Conservation (phyloP, 345 rosid genomes). For the Carallia pectinifolia region DNA sequence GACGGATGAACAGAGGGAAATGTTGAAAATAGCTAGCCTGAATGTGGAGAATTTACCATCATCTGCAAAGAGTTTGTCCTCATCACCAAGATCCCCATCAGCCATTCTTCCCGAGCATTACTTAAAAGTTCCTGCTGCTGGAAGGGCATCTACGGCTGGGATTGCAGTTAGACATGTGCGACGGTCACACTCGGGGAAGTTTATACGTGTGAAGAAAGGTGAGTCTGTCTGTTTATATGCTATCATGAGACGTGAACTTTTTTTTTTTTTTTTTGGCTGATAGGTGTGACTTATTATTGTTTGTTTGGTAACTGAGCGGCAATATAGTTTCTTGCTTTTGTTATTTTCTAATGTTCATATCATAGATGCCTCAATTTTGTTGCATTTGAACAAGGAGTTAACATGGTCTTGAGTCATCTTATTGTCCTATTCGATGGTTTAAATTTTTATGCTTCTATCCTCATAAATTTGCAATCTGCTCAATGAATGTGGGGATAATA, state of each 20-base stretch:
- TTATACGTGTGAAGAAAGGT: constrained; percentile 84
- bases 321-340: no score
- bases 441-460: no score
- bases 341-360: no score
- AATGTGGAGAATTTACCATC: constrained; percentile 59
- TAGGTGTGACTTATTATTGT: neutral
- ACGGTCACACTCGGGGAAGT: constrained; percentile 84
- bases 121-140: constrained; percentile 60
- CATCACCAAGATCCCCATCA: constrained; percentile 51
- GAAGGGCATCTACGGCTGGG: constrained; percentile 62
- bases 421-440: no score
- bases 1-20: constrained; percentile 81
- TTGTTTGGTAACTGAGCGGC: no score
- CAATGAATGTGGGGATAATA: neutral
- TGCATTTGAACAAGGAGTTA: no score
- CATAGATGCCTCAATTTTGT: no score
- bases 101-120: constrained; percentile 60
- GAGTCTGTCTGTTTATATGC: constrained; percentile 7
- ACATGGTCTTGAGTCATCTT: no score
- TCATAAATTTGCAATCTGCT: neutral
- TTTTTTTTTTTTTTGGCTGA: neutral
- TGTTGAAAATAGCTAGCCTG: constrained; percentile 64
- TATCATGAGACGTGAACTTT: neutral
- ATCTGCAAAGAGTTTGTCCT: constrained; percentile 50
- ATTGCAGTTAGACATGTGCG: constrained; percentile 72